Evolutionary conservation across 306 rosid species (phyloP), one percentile per base, ranked within the genome.

Genomic region (Boehmeria nivea): DNA sequence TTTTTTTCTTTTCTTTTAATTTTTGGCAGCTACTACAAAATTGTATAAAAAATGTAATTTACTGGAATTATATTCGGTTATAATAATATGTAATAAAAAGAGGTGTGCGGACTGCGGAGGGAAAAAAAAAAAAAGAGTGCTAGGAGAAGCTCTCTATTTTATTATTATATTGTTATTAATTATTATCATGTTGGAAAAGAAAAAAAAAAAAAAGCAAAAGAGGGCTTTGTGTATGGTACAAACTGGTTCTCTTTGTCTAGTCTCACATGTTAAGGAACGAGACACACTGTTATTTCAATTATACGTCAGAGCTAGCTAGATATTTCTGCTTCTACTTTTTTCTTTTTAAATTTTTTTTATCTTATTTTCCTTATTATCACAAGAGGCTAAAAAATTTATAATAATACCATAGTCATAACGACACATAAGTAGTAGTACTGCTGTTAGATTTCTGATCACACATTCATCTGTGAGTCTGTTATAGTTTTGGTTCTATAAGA

Each of bases 371-470:
- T n/a, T n/a, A n/a, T n/a, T n/a, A n/a, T n/a, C n/a, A n/a, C n/a
- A 31, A 31, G 36, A 31, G 3, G 5, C 6, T 20, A 12, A 22
- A 48, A 12, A 50, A 8, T 10, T 50, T 22, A 4, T 50, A 12
- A 1, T 40, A 12, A 40, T 40, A 8, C 17, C 17, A 3, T 40
- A 24, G 34, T 21, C 13, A 40, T 14, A 3, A n/a, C 4, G 6
- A 3, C 45, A 40, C 17, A 40, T 40, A 11, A 40, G 15, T 1
- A n/a, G 17, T 40, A 40, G 45, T 19, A 50, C 54, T 50, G 34
- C 13, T 45, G 51, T 18, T 24, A 12, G 54, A 22, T 50, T 50
- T 24, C 17, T 25, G 33, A 50, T 50, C 54, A 50, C 54, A 12
- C 54, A 50, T 22, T 13, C 9, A 31, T 31, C 36, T 4, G 9